Conservation (phyloP, 306 rosid species). For the Chamaecrista fasciculata region DNA sequence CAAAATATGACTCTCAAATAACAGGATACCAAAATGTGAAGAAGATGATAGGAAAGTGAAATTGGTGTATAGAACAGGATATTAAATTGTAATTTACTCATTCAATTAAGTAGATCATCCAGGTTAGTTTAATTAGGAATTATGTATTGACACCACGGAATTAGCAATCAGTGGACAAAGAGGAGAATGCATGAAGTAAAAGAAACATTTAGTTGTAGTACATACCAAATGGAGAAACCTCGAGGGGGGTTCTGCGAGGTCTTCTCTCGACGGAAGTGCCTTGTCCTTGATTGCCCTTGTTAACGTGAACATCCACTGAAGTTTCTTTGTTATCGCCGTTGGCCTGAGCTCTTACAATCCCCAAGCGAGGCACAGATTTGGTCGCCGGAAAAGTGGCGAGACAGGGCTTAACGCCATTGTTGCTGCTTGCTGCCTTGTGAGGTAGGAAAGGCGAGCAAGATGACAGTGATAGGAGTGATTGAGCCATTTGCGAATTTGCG, state of each 20-base stretch:
- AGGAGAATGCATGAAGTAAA: no score
- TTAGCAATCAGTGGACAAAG: no score
- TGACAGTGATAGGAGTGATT: slow-evolving; percentile 41
- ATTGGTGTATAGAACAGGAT: no score
- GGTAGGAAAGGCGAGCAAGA: slow-evolving; percentile 37
- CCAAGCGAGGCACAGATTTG: slow-evolving; percentile 17
- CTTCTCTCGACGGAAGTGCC: slow-evolving; percentile 42
- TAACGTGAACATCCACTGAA: slow-evolving; percentile 53
- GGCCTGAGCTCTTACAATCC: slow-evolving; percentile 48
- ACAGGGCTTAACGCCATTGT: slow-evolving; percentile 20
- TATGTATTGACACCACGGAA: no score
- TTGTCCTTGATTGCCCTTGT: slow-evolving; percentile 42
- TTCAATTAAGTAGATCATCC: no score
- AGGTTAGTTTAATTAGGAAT: no score
- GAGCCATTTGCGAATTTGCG: slow-evolving; percentile 44
- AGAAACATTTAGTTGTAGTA: no score
- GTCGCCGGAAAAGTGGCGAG: slow-evolving; percentile 36
- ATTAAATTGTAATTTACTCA: no score
- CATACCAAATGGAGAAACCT: slow-evolving; percentile 70
- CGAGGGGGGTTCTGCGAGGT: slow-evolving; percentile 46
- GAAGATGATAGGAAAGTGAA: no score
- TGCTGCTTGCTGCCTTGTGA: slow-evolving; percentile 31
- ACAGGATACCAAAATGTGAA: no score
- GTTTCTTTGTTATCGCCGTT: slow-evolving; percentile 41
- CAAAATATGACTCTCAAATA: no score